Conservation (phyloP, 495 filamentous ascomycete genomes). For the Penicillium coffeae region DNA sequence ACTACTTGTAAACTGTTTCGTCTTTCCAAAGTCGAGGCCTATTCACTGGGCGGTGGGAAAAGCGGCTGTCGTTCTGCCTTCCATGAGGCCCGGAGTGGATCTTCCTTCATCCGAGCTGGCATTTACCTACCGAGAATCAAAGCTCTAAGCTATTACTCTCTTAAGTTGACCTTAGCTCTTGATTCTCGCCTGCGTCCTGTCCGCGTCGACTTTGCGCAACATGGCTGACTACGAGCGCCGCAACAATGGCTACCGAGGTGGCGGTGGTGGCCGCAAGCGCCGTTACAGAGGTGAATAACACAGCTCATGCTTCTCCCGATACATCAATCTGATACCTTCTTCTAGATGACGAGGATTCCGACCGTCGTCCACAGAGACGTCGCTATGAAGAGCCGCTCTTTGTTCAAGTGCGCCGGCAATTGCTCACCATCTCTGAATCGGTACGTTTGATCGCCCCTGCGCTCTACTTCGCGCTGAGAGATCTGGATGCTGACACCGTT, state of each 20-base stretch:
- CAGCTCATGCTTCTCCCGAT: conserved; percentile 2
- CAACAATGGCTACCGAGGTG: conserved; percentile 43
- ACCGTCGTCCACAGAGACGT: conserved; percentile 68
- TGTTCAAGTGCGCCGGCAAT: conserved; percentile 72
- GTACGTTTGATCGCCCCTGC: conserved; percentile 33
- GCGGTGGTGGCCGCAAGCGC: conserved; percentile 62
- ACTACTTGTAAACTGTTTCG: too few relatives aligned
- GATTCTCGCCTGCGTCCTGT: conserved; percentile 1
- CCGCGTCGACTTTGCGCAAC: conserved; percentile 1
- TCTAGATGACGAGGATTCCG: conserved; percentile 71
- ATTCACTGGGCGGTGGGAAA: background rate
- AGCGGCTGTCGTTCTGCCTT: background rate
- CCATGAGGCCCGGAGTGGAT: background rate
- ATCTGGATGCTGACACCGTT: conserved; percentile 9
- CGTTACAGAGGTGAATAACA: conserved; percentile 50
- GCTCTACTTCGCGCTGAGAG: background rate
- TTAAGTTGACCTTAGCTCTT: background rate
- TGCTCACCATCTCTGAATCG: conserved; percentile 82
- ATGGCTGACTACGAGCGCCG: conserved; percentile 78
- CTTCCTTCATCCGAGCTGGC: background rate
- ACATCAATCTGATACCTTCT: conserved; percentile 10
- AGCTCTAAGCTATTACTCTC: background rate
- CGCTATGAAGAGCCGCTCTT: conserved; percentile 75
- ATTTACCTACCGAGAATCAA: background rate
- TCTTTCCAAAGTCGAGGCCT: too few relatives aligned